Conservation (phyloP, 2,329 filamentous ascomycete species). For the Sphaerulina vaccinii region DNA sequence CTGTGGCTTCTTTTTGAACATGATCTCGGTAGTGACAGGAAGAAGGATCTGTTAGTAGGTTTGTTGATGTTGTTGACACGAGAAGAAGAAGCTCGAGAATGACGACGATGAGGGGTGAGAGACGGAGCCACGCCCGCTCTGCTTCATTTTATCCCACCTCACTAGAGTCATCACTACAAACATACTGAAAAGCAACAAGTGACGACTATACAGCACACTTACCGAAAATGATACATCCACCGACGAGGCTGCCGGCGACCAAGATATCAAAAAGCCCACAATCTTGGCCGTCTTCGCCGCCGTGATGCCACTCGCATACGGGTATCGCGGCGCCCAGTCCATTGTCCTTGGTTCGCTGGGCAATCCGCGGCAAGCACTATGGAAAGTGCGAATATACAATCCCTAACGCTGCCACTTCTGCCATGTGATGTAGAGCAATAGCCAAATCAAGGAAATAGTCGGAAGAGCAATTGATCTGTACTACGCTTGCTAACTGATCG, state of each 20-base stretch:
- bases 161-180: too few species aligned
- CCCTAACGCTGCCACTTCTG: background rate
- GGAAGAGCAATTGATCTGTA: too few species aligned
- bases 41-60: background rate
- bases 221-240: too few species aligned
- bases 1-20: slow-evolving; percentile 44
- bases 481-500: too few species aligned
- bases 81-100: background rate
- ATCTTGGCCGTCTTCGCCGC: slow-evolving; percentile 3
- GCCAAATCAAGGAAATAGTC: too few species aligned
- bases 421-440: background rate
- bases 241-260: background rate
- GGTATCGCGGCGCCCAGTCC: slow-evolving; percentile 5
- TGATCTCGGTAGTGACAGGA: slow-evolving; percentile 20
- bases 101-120: background rate
- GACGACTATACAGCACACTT: too few species aligned
- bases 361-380: background rate
- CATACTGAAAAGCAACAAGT: too few species aligned
- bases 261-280: background rate
- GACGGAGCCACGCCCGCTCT: background rate
- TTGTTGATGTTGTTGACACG: background rate
- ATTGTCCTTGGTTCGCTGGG: slow-evolving; percentile 1
- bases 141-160: too few species aligned
- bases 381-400: background rate
- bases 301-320: too few species aligned